These are phyloP conservation scores for Pyrus hybrid DNA, from an alignment of 331 rosid species.

Conservation along the genomic window DNA sequence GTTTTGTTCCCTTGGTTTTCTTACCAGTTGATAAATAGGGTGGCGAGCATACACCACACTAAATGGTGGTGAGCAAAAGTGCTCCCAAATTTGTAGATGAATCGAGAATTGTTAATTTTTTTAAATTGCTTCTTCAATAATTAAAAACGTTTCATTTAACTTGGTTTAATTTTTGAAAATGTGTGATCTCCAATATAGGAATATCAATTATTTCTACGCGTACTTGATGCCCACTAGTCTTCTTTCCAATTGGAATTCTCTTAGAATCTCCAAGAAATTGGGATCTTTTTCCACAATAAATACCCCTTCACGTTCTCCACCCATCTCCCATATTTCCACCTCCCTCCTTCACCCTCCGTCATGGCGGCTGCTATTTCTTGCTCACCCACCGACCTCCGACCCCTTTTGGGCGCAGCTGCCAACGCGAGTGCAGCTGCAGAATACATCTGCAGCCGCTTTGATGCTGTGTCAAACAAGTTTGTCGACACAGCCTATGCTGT, in stretches of 20 bases:
- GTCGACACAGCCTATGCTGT: conserved; percentile 19
- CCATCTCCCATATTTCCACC: not conserved
- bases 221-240: not conserved
- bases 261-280: not conserved
- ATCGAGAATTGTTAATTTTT: too few species aligned
- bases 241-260: not conserved
- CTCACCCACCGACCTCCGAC: conserved; percentile 39
- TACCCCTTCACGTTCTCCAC: not conserved
- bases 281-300: not conserved
- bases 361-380: conserved; percentile 44
- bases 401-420: conserved; percentile 24
- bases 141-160: not conserved
- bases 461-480: conserved; percentile 10
- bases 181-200: not conserved
- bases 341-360: not conserved
- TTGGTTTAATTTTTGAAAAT: not conserved
- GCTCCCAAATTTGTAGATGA: too few species aligned
- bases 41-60: too few species aligned
- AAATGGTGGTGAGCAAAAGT: too few species aligned
- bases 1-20: not conserved
- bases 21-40: too few species aligned
- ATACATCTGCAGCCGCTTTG: conserved; percentile 18
- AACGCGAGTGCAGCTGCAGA: conserved; percentile 11
- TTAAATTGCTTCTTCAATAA: too few species aligned
- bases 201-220: not conserved